These are phyloP conservation scores for Apostasia shenzhenica DNA, from an alignment of 106 monocot genomes.

Conservation along the genomic window DNA sequence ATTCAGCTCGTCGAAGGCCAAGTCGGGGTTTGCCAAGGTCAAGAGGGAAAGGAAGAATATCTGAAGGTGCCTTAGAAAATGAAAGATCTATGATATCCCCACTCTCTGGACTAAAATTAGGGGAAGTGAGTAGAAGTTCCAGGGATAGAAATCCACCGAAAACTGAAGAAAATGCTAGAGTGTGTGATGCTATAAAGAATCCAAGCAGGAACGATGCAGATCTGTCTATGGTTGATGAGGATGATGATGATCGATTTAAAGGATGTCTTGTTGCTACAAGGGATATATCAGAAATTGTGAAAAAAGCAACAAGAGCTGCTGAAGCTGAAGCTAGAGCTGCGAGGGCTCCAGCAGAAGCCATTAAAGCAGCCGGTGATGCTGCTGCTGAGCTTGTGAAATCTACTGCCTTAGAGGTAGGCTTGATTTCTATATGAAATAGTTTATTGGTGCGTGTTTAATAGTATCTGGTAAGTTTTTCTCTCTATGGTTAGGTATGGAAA, in stretches of 20 bases:
- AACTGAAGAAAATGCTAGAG: slow-evolving; percentile 39
- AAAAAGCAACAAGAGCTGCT: slow-evolving; percentile 76
- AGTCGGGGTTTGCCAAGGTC: slow-evolving; percentile 33
- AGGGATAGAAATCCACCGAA: slow-evolving; percentile 31
- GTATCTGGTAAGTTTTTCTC: not conserved
- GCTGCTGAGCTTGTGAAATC: slow-evolving; percentile 90
- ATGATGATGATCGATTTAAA: slow-evolving; percentile 60
- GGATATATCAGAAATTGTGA: slow-evolving; percentile 81
- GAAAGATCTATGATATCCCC: slow-evolving; percentile 47
- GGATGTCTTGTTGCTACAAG: slow-evolving; percentile 68
- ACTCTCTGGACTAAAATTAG: slow-evolving; percentile 26
- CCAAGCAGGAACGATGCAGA: slow-evolving; percentile 16
- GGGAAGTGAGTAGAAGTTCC: slow-evolving; percentile 14
- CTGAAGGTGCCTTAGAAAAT: slow-evolving; percentile 49
- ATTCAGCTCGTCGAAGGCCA: slow-evolving; percentile 42
- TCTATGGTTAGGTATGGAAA: slow-evolving; percentile 54
- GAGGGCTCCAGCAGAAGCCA: slow-evolving; percentile 81
- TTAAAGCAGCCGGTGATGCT: slow-evolving; percentile 94
- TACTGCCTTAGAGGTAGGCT: slow-evolving; percentile 74
- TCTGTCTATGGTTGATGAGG: slow-evolving; percentile 11
- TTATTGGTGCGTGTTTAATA: not conserved
- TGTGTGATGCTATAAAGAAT: slow-evolving; percentile 25
- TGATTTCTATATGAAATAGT: not conserved
- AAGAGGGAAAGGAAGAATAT: slow-evolving; percentile 52
- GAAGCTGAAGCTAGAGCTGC: slow-evolving; percentile 82